Evolutionary conservation across 129 eudicot species (phyloP).

Genomic region (Ambrosia trifida): DNA sequence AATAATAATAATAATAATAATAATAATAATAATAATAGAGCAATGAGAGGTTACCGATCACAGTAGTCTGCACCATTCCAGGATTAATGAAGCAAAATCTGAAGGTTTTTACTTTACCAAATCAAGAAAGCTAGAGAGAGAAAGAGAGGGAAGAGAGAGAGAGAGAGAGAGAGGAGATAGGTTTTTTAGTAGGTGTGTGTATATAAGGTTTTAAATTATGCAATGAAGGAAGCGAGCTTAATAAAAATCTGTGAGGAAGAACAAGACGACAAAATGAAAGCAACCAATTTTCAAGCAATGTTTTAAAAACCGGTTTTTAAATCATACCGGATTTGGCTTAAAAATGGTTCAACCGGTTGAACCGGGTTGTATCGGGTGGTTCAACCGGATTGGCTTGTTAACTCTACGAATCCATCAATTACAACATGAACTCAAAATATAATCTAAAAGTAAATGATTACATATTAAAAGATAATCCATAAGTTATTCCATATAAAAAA

Average conservation of each 20-base stretch:
- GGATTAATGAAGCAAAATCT: conserved; percentile 17
- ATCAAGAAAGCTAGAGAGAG: conserved; percentile 32
- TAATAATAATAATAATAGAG: conserved; percentile 5
- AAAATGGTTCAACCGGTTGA: no score
- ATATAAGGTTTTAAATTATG: not conserved
- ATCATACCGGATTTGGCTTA: no score
- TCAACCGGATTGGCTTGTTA: no score
- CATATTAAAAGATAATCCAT: no score
- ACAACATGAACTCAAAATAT: no score
- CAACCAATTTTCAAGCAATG: not conserved
- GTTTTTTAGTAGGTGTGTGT: conserved; percentile 15
- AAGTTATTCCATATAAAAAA: no score
- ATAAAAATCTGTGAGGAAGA: not conserved
- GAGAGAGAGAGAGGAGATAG: not conserved
- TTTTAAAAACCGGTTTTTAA: no score
- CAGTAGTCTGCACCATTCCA: conserved; percentile 39
- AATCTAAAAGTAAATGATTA: no score
- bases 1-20: not conserved
- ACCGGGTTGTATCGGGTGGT: no score
- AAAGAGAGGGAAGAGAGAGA: not conserved
- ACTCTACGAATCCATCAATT: no score
- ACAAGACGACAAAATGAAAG: conserved; percentile 5
- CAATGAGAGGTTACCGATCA: conserved; percentile 36
- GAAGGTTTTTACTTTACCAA: conserved; percentile 32
- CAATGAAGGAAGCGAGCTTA: not conserved